phyloP scores from a whole-genome alignment of 805 yeast genomes.

The Teunomyces tritomae region DNA sequence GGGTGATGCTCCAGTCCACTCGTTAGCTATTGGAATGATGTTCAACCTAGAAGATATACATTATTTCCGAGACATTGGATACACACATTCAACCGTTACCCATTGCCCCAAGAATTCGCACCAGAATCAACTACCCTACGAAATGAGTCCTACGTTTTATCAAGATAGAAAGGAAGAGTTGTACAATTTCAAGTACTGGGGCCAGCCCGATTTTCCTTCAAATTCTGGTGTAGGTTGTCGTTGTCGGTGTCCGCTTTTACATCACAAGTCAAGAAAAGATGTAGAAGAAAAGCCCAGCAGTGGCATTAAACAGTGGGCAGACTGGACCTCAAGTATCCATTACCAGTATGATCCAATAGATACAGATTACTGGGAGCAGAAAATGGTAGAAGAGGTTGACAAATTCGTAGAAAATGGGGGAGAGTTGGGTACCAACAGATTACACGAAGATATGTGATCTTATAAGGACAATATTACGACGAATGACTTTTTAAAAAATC shows the following conservation, averaged over 20 bases:
- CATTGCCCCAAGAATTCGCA: conserved; percentile 77
- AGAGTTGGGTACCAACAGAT: conserved; percentile 5
- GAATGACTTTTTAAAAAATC: too few relatives aligned
- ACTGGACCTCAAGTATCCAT: conserved; percentile 15
- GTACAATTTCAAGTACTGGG: conserved; percentile 29
- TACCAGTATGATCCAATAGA: conserved; percentile 11
- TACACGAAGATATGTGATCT: conserved; percentile 1
- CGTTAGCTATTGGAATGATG: conserved; percentile 79
- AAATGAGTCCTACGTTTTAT: background rate
- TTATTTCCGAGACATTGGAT: conserved; percentile 91
- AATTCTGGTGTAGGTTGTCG: conserved; percentile 74
- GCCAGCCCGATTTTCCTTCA: conserved; percentile 27
- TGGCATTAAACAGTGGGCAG: conserved; percentile 17
- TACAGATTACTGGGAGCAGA: conserved; percentile 15
- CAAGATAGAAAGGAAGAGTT: background rate
- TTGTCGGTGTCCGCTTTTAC: conserved; percentile 64
- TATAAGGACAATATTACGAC: too few relatives aligned
- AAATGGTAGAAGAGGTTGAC: conserved; percentile 9
- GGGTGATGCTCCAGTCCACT: conserved; percentile 97
- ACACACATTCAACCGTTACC: conserved; percentile 71
- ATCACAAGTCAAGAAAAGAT: conserved; percentile 6
- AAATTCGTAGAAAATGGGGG: conserved; percentile 10
- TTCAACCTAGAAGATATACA: conserved; percentile 70
- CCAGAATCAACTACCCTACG: conserved; percentile 47
- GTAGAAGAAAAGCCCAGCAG: conserved; percentile 15